Percentiles rank a stretch among this genome's conserved stretches.
Evolutionary conservation across 345 rosid species (phyloP).

Genomic region (Cochlearia excelsa): DNA sequence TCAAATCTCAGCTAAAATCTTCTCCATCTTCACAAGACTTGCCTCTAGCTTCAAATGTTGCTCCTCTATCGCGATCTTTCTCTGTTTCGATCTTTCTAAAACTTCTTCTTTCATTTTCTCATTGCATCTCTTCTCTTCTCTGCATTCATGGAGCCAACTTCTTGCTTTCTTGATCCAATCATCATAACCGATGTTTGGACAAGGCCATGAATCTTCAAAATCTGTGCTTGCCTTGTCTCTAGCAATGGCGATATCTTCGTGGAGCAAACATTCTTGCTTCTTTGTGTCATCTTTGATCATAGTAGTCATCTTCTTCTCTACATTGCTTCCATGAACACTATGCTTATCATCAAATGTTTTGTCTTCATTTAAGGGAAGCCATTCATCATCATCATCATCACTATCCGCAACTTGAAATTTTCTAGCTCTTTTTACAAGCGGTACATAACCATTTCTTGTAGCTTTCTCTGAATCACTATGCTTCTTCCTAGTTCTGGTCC

Average conservation of each 20-base stretch:
- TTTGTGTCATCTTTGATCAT: background rate
- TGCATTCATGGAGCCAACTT: background rate
- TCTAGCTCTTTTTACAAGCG: constrained; percentile 17
- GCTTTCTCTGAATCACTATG: background rate
- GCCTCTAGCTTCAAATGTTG: constrained; percentile 1
- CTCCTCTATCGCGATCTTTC: constrained; percentile 7
- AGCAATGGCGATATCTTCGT: too few species aligned
- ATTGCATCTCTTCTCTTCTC: constrained; percentile 2
- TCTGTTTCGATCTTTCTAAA: constrained; percentile 13
- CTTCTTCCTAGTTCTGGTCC: constrained; percentile 4
- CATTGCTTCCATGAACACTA: background rate
- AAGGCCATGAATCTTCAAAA: too few species aligned
- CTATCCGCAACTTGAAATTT: constrained; percentile 19
- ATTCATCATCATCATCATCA: constrained; percentile 19
- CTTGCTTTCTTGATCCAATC: background rate
- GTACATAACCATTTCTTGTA: background rate
- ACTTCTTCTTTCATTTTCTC: constrained; percentile 11
- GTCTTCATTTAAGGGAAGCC: background rate
- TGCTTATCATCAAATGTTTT: constrained; percentile 3
- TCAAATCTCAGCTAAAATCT: constrained; percentile 11
- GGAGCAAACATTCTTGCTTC: too few species aligned
- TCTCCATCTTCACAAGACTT: background rate
- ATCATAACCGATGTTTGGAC: background rate
- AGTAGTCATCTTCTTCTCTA: background rate
- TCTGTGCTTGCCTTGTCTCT: too few species aligned